phyloP scores from a whole-genome alignment of 2,329 filamentous ascomycete genomes.

The Cladophialophora chaetospira region DNA sequence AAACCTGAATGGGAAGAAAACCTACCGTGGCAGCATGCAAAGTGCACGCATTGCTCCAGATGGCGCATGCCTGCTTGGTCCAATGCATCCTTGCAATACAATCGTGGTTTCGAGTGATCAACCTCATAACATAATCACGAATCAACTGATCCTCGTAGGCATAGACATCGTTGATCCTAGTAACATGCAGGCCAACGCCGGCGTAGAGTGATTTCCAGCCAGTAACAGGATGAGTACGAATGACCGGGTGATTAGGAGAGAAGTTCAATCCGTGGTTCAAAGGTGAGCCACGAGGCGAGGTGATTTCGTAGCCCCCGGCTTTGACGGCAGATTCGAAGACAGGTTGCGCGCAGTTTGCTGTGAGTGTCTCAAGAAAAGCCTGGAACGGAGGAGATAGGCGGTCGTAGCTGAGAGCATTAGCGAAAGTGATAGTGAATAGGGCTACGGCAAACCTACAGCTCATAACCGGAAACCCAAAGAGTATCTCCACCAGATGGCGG shows the following conservation, averaged over 20 bases:
- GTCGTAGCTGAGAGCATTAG: conserved; percentile 56
- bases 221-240: conserved; percentile 65
- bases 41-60: conserved; percentile 31
- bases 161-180: conserved; percentile 49
- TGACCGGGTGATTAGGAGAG: conserved; percentile 56
- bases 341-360: conserved; percentile 56
- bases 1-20: too few relatives aligned
- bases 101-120: conserved; percentile 46
- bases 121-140: conserved; percentile 37
- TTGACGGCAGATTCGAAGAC: conserved; percentile 54
- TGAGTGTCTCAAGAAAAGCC: conserved; percentile 61
- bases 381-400: conserved; percentile 57
- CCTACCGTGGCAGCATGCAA: conserved; percentile 27
- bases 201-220: conserved; percentile 63
- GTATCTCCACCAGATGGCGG: conserved; percentile 57
- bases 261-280: conserved; percentile 57
- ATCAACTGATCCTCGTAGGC: conserved; percentile 43
- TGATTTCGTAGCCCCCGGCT: conserved; percentile 33
- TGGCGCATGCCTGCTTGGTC: conserved; percentile 29
- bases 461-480: conserved; percentile 68
- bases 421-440: background rate
- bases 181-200: conserved; percentile 45
- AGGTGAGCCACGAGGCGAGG: conserved; percentile 54
- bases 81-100: conserved; percentile 28
- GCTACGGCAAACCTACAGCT: conserved; percentile 59